Evolutionary conservation across 1,284 basidiomycete genomes (phyloP).

Genomic region (Trametes versicolor): DNA sequence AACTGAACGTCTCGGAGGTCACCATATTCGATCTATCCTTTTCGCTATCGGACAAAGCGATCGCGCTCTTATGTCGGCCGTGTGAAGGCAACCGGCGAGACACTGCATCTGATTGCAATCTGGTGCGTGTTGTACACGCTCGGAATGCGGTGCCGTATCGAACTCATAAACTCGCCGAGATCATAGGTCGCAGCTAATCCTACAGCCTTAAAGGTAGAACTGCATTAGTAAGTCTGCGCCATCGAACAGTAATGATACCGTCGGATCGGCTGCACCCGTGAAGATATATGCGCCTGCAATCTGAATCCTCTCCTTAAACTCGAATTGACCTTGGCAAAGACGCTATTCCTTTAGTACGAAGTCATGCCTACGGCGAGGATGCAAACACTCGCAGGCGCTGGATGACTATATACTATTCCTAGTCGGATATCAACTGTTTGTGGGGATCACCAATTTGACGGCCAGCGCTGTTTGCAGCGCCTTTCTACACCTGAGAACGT

Average conservation of each 20-base stretch:
- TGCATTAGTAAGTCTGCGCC: background rate
- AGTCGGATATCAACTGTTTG: no score
- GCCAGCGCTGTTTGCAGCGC: no score
- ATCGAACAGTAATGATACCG: background rate
- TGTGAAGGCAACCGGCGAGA: no score
- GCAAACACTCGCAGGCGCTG: no score
- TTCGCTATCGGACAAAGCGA: background rate
- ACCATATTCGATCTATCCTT: background rate
- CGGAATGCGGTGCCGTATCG: background rate
- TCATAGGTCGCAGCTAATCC: background rate
- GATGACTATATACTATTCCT: no score
- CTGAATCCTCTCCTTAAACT: background rate
- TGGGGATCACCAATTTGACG: no score
- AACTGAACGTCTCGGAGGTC: background rate
- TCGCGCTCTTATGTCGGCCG: no score
- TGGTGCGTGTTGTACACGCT: background rate
- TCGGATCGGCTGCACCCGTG: background rate
- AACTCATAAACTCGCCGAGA: no score
- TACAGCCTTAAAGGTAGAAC: background rate
- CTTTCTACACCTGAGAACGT: no score
- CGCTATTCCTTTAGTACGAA: no score
- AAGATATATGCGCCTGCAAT: background rate
- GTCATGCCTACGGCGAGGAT: no score
- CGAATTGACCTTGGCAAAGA: no score
- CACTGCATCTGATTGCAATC: background rate